Evolutionary conservation across 495 filamentous ascomycete genomes (phyloP).

Genomic region (Hypoxylon cercidicola): DNA sequence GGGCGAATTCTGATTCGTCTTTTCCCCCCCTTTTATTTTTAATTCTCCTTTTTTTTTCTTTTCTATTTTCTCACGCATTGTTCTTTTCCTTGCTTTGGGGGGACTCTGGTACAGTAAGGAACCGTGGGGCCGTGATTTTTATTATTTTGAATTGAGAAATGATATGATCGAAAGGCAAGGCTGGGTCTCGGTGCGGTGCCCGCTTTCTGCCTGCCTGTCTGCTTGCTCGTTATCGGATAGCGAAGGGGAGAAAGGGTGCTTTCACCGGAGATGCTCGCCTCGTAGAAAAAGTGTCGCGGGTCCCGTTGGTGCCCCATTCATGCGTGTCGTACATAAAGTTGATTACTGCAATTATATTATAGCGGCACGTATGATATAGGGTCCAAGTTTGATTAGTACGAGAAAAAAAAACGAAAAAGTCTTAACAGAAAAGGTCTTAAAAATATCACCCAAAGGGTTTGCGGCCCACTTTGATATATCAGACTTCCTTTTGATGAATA

Average conservation of each 20-base stretch:
- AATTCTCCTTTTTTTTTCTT: background rate
- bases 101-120: constrained; percentile 19
- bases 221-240: too few relatives aligned
- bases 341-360: too few relatives aligned
- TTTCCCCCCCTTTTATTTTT: constrained; percentile 24
- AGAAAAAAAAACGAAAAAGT: background rate
- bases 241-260: too few relatives aligned
- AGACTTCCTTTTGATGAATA: constrained; percentile 28
- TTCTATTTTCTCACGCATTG: constrained; percentile 5
- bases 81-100: background rate
- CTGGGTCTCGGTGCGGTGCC: too few relatives aligned
- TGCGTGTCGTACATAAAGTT: constrained; percentile 1
- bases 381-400: constrained; percentile 26
- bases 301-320: too few relatives aligned
- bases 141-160: background rate
- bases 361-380: constrained; percentile 22
- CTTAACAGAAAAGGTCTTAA: background rate
- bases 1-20: constrained; percentile 43
- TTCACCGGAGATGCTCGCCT: background rate
- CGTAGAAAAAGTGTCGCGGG: background rate
- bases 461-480: constrained; percentile 23
- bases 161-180: background rate
- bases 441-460: constrained; percentile 17
- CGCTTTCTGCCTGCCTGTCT: too few relatives aligned
- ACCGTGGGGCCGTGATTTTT: constrained; percentile 29